Conservation (phyloP, 805 yeast species). For the Cyberlindnera suaveolens region DNA sequence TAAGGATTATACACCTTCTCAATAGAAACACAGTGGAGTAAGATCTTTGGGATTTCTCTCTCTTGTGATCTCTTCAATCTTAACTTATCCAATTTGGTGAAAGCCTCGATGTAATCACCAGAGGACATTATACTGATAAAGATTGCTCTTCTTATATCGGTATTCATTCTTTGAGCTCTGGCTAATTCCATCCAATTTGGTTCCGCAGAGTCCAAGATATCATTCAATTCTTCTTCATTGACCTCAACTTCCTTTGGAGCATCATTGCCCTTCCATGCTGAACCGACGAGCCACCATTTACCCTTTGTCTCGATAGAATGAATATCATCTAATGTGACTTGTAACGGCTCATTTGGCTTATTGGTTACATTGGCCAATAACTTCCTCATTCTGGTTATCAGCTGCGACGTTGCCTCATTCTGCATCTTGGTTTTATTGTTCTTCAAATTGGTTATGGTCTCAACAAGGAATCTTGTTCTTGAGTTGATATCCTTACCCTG, state of each 20-base stretch:
- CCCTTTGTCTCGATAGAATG: slow-evolving; percentile 72
- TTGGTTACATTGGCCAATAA: slow-evolving; percentile 47
- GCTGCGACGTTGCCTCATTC: slow-evolving; percentile 43
- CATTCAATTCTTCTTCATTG: slow-evolving; percentile 14
- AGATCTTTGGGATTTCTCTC: slow-evolving; percentile 78
- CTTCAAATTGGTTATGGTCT: slow-evolving; percentile 77
- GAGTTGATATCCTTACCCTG: slow-evolving; percentile 38
- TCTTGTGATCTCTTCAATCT: slow-evolving; percentile 74
- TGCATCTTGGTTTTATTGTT: slow-evolving; percentile 68
- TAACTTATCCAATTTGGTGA: slow-evolving; percentile 72
- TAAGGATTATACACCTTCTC: slow-evolving; percentile 87
- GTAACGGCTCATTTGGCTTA: slow-evolving; percentile 64
- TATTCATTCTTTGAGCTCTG: slow-evolving; percentile 83
- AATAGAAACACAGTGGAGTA: slow-evolving; percentile 78
- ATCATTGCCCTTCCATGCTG: slow-evolving; percentile 85
- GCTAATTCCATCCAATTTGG: slow-evolving; percentile 92
- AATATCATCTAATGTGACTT: slow-evolving; percentile 80
- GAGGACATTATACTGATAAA: slow-evolving; percentile 95
- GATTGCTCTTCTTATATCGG: slow-evolving; percentile 89
- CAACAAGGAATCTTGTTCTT: slow-evolving; percentile 78
- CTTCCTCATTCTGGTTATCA: slow-evolving; percentile 57
- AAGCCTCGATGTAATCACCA: slow-evolving; percentile 84
- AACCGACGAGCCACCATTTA: slow-evolving; percentile 99
- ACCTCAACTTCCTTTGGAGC: slow-evolving; percentile 15
- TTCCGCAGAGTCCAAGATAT: slow-evolving; percentile 22